These are phyloP conservation scores for Dissoconium aciculare DNA, from an alignment of 2,329 filamentous ascomycete species.

Conservation along the genomic window DNA sequence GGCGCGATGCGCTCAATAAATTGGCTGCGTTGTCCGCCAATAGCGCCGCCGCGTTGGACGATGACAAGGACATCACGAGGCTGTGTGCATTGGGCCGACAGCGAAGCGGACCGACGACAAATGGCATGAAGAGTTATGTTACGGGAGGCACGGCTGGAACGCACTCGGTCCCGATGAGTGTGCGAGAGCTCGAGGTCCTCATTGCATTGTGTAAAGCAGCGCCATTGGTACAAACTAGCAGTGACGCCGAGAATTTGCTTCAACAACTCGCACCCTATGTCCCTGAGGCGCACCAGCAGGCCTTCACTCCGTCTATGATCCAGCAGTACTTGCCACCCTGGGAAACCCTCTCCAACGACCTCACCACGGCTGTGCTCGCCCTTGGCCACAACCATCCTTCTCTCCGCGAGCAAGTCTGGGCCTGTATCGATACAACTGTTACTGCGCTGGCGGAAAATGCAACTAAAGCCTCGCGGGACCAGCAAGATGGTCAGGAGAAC, in stretches of 20 bases:
- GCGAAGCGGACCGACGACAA: slow-evolving; percentile 2
- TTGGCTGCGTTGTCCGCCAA: slow-evolving; percentile 34
- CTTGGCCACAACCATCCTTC: slow-evolving; percentile 59
- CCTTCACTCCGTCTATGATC: slow-evolving; percentile 64
- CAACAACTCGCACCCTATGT: slow-evolving; percentile 71
- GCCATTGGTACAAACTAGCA: slow-evolving; percentile 51
- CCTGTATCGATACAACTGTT: slow-evolving; percentile 57
- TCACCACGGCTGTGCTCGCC: slow-evolving; percentile 67
- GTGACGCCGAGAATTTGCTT: slow-evolving; percentile 65
- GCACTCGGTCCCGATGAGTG: slow-evolving; percentile 33
- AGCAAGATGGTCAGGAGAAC: slow-evolving; percentile 12
- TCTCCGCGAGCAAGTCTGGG: slow-evolving; percentile 50
- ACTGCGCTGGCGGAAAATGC: slow-evolving; percentile 52
- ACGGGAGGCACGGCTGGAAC: slow-evolving; percentile 6
- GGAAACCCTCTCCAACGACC: slow-evolving; percentile 64
- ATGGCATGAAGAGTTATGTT: slow-evolving; percentile 10
- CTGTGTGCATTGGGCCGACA: slow-evolving; percentile 26
- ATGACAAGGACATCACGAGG: slow-evolving; percentile 25
- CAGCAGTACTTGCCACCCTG: slow-evolving; percentile 74
- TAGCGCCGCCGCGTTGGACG: slow-evolving; percentile 14
- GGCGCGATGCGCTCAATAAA: slow-evolving; percentile 36
- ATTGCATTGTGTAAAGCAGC: slow-evolving; percentile 84
- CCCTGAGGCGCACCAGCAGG: slow-evolving; percentile 66
- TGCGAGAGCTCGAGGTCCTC: slow-evolving; percentile 82
- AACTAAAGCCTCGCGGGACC: slow-evolving; percentile 31